Evolutionary conservation across 1,284 basidiomycete genomes (phyloP).

Genomic region (Ganoderma lucidum): DNA sequence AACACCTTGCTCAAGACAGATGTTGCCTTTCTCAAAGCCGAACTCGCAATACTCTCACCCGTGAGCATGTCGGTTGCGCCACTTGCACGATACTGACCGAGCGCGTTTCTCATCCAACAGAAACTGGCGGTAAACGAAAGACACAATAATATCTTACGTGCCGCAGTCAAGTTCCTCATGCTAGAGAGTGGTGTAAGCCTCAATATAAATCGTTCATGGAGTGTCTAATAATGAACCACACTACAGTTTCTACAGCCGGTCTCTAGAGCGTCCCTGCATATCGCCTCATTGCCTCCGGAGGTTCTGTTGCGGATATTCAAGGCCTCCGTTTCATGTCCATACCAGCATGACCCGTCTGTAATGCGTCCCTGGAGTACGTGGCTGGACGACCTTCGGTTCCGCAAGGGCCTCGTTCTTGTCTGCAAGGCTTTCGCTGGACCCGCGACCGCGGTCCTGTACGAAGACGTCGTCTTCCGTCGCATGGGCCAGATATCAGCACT

Average conservation of each 20-base stretch:
- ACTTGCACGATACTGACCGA: background rate
- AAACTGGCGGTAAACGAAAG: background rate
- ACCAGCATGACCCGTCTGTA: slow-evolving; percentile 23
- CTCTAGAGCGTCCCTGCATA: background rate
- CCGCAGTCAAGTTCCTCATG: slow-evolving; percentile 21
- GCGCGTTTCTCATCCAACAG: background rate
- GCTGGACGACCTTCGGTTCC: slow-evolving; percentile 21
- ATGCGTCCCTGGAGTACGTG: slow-evolving; percentile 15
- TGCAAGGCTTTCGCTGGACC: slow-evolving; percentile 23
- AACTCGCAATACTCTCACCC: slow-evolving; percentile 8
- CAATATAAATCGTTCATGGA: background rate
- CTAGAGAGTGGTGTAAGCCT: slow-evolving; percentile 18
- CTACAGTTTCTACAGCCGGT: slow-evolving; percentile 16
- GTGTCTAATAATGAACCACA: background rate
- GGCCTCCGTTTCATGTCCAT: slow-evolving; percentile 5
- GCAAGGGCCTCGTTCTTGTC: slow-evolving; percentile 22
- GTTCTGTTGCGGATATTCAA: slow-evolving; percentile 23
- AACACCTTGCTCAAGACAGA: slow-evolving; percentile 9
- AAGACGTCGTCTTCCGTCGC: slow-evolving; percentile 26
- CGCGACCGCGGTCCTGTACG: slow-evolving; percentile 24
- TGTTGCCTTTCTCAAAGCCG: background rate
- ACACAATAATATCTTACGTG: slow-evolving; percentile 4
- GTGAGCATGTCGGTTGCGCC: slow-evolving; percentile 1
- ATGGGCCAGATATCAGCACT: slow-evolving; percentile 28
- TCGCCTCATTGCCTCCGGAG: slow-evolving; percentile 17